phyloP scores from a whole-genome alignment of 345 rosid genomes.

The Linum lewisii region DNA sequence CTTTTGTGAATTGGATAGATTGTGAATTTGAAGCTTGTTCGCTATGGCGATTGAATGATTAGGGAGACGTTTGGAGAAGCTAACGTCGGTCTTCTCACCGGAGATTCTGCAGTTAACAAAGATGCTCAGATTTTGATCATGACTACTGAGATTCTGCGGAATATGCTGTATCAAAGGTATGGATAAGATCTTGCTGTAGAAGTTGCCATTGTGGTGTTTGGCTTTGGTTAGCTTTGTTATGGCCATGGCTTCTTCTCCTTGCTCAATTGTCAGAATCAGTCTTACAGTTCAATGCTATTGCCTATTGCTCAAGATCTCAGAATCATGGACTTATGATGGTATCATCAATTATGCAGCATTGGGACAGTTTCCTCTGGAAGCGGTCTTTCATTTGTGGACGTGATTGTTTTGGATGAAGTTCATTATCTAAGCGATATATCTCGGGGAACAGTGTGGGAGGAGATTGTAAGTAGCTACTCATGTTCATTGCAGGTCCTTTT shows the following conservation, averaged over 20 bases:
- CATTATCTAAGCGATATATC: slow-evolving; percentile 93
- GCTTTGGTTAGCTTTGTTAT: not conserved
- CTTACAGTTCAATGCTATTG: not conserved
- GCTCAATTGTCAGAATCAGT: not conserved
- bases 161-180: slow-evolving; percentile 93
- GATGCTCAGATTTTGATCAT: slow-evolving; percentile 80
- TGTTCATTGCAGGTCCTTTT: not conserved
- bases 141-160: slow-evolving; percentile 95
- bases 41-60: slow-evolving; percentile 4
- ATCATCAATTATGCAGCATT: slow-evolving; percentile 43
- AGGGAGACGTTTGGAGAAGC: slow-evolving; percentile 88
- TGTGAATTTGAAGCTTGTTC: not conserved
- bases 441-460: slow-evolving; percentile 97
- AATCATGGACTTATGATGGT: slow-evolving; percentile 10
- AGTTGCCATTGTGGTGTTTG: no score
- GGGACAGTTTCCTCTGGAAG: slow-evolving; percentile 80
- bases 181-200: not conserved
- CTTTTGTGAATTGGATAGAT: not conserved
- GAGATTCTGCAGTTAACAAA: slow-evolving; percentile 75
- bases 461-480: slow-evolving; percentile 49
- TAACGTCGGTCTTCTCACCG: slow-evolving; percentile 88
- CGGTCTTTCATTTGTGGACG: slow-evolving; percentile 84
- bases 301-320: slow-evolving; percentile 4
- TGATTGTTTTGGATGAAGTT: slow-evolving; percentile 91
- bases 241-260: no score